Evolutionary conservation across 169 alveolate species (phyloP), one percentile per base, ranked within the genome.

Genomic region (Cyclospora cayetanensis): DNA sequence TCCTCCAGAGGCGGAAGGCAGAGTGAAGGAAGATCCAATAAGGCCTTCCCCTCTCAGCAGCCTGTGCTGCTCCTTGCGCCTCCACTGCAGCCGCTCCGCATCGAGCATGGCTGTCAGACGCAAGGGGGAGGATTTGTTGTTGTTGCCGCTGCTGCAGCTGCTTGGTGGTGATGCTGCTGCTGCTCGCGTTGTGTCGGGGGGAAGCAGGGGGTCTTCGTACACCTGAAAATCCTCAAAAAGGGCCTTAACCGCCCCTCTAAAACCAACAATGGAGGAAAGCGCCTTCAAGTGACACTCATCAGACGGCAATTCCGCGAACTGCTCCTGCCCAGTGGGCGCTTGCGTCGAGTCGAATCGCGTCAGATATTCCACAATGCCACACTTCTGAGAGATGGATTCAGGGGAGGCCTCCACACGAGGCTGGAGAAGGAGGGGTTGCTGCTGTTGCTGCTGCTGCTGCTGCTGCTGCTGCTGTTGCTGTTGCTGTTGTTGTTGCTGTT

Each of bases 171-270:
- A 12, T 46, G 60, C 60, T 0, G 25, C 60, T 46, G 11, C 25
- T 22, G 11, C 25, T 22, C 0, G 60, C 60, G n/a, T n/a, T n/a
- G n/a, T n/a, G n/a, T 46, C 25, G 25, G 11, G 60, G 25, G 11
- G 60, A 0, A 46, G 60, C 60, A 46, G 60, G 60, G 89, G 46
- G 89, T 79, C 68, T 29, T 79, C 89, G 29, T 79, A 79, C 68
- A 79, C 89, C 89, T 79, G 89, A 29, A 79, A 79, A 29, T 79
- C 89, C 50, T 79, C 89, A 25, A 46, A 79, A 0, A 79, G 72
- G 9, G 89, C 46, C 72, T 79, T 79, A 20, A 79, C 29, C 2
- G 89, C 42, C 34, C 74, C 89, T 50, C 53, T 7, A 41, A 79
- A 50, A 0, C 74, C 89, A 20, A 11, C 43, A 3, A 4, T 20